Base-by-base conservation (phyloP, 371 early-diverging fungal genomes). In the Zancudomyces culisetae region DNA sequence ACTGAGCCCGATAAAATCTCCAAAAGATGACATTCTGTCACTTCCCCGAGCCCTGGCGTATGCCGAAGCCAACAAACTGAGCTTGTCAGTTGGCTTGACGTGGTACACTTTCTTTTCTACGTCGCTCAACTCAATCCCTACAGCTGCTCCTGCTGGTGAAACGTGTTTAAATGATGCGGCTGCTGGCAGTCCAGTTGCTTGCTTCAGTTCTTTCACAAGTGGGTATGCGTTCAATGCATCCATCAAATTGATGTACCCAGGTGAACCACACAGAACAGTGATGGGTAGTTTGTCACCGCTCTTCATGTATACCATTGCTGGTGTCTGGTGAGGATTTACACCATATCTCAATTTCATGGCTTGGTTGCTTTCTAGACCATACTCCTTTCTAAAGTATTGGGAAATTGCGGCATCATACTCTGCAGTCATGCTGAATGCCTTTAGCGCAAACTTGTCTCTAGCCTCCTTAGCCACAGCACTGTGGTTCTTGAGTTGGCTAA, bases 121-220 rank as follows among this genome's bases (percentile, higher is more conserved):
- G 27, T 80, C 86, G 23, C 69, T 63, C 42, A 96, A 71, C 12
- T 87, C 84, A 26, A 81, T 69, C 27, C 85, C 95, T 51, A 96
- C 85, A 45, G 95, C 94, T 43, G 91, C 95, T 64, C 95, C 97
- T 49, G 97, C 95, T 30, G 97, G 97, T 20, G 90, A 89, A 45
- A 94, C 94, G 68, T 96, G 97, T 76, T 96, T 94, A 79, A 96
- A 96, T 26, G 92, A 93, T 53, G 97, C 95, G 54, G 97, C 94
- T 23, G 97, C 94, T 27, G 86, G 83, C 47, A 85, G 64, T 20
- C 73, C 73, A 12, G 80, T 64, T 19, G 87, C 81, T 27, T 63
- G 51, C 42, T 73, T 68, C 48, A 89, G 75, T 58, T 90, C 93
- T 77, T 93, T 91, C 61, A 94, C 97, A 46, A 96, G 74, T 48